Conservation (phyloP, 2,329 filamentous ascomycete species). For the Arthrobotrys musiformis region DNA sequence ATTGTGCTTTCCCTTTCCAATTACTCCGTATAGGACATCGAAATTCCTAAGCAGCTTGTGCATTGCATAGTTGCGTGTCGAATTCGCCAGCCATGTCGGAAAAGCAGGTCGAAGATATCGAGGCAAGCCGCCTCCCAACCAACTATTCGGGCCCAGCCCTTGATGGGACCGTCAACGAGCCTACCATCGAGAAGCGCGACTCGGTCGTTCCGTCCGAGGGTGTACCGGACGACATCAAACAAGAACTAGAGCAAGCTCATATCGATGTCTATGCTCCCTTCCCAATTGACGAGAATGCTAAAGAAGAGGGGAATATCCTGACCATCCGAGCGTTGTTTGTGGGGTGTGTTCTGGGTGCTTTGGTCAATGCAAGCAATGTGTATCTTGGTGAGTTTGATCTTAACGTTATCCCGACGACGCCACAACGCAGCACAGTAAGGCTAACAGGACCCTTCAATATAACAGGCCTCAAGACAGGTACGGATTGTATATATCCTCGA, state of each 20-base stretch:
- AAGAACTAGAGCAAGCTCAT: slow-evolving; percentile 51
- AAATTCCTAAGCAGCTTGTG: slow-evolving; percentile 9
- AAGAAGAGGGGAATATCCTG: slow-evolving; percentile 66
- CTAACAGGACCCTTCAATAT: slow-evolving; percentile 49
- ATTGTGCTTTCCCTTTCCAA: slow-evolving; percentile 29
- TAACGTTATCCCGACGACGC: slow-evolving; percentile 56
- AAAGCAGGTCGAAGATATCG: slow-evolving; percentile 51
- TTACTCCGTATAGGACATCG: slow-evolving; percentile 18
- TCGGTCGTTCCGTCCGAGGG: slow-evolving; percentile 49
- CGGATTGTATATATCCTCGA: background rate
- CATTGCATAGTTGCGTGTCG: slow-evolving; percentile 13
- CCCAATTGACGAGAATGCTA: slow-evolving; percentile 63
- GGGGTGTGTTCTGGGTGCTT: slow-evolving; percentile 69
- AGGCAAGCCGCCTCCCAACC: slow-evolving; percentile 27
- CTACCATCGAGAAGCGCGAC: slow-evolving; percentile 25
- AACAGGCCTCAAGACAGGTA: slow-evolving; percentile 66
- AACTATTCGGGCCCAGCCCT: slow-evolving; percentile 21
- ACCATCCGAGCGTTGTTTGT: slow-evolving; percentile 69
- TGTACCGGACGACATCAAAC: slow-evolving; percentile 43
- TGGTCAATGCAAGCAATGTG: slow-evolving; percentile 73
- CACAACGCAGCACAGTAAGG: slow-evolving; percentile 27
- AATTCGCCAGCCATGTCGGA: slow-evolving; percentile 43
- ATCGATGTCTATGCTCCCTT: slow-evolving; percentile 62
- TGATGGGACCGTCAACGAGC: slow-evolving; percentile 22
- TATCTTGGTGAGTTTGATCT: slow-evolving; percentile 68